Evolutionary conservation across 2,329 filamentous ascomycete species (phyloP).

Genomic region (Cytospora chrysosperma): DNA sequence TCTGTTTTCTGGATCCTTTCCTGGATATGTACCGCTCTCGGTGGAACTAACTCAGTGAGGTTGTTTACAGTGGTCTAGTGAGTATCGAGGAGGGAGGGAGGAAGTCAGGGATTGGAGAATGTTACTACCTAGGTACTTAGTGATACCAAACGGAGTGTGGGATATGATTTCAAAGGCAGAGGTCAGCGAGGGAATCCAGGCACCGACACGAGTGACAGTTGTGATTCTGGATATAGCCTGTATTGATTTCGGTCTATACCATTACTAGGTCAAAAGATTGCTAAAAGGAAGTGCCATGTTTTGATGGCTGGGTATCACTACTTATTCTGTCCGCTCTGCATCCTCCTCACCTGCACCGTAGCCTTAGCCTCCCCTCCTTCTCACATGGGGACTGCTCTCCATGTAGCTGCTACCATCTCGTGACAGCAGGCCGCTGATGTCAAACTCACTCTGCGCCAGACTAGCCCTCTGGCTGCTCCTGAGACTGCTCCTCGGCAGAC

Average conservation of each 20-base stretch:
- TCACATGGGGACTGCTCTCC: conserved; percentile 53
- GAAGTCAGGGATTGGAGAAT: too few species aligned
- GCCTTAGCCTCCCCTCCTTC: conserved; percentile 31
- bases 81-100: not conserved
- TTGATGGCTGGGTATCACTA: conserved; percentile 16
- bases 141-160: not conserved
- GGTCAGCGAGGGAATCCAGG: not conserved
- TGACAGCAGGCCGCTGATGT: conserved; percentile 56
- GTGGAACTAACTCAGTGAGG: not conserved
- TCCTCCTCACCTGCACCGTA: not conserved
- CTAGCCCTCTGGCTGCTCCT: conserved; percentile 23
- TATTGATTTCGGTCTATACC: not conserved
- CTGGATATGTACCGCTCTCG: not conserved
- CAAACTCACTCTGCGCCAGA: conserved; percentile 47
- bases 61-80: not conserved
- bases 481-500: conserved; percentile 24
- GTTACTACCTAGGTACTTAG: too few species aligned
- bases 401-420: conserved; percentile 58
- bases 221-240: not conserved
- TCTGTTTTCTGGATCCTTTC: not conserved
- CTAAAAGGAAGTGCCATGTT: not conserved
- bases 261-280: not conserved
- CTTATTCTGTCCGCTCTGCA: not conserved
- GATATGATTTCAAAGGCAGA: not conserved
- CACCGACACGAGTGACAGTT: not conserved